A percentile compares a stretch with the other conserved stretches of the same genome.
These are phyloP conservation scores for Aphanomyces astaci DNA, from an alignment of 352 stramenopile species.

Conservation along the genomic window DNA sequence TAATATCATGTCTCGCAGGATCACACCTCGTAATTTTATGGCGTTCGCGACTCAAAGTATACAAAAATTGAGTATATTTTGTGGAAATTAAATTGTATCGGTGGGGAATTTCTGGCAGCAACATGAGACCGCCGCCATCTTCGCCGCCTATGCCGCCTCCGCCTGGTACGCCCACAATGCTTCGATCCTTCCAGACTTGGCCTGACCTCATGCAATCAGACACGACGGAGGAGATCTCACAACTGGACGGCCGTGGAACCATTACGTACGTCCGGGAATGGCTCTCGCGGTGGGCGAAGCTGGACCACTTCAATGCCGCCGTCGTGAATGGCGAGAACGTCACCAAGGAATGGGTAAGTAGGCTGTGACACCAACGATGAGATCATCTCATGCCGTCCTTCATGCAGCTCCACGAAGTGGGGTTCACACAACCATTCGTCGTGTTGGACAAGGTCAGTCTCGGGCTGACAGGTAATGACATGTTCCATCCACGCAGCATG, in stretches of 20 bases:
- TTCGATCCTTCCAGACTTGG: background rate
- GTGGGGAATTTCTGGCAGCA: background rate
- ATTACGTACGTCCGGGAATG: background rate
- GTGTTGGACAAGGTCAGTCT: background rate
- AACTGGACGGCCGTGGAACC: background rate
- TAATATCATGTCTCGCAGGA: background rate
- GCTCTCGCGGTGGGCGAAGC: background rate
- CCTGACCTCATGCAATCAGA: background rate
- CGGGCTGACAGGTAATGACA: background rate
- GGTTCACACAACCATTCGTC: conserved; percentile 7
- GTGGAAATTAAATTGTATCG: background rate
- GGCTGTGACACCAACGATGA: background rate
- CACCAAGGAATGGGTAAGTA: conserved; percentile 16
- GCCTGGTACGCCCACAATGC: background rate
- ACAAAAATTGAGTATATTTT: background rate
- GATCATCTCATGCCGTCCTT: background rate
- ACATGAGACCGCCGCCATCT: background rate
- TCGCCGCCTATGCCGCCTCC: background rate
- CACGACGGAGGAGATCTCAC: background rate
- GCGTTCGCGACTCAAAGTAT: background rate
- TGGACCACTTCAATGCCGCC: background rate
- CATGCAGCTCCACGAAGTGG: conserved; percentile 12
- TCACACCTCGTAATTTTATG: background rate
- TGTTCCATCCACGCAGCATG: background rate
- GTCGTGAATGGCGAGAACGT: conserved; percentile 22